phyloP scores from a whole-genome alignment of 257 asterid species.

The Rhazya stricta region DNA sequence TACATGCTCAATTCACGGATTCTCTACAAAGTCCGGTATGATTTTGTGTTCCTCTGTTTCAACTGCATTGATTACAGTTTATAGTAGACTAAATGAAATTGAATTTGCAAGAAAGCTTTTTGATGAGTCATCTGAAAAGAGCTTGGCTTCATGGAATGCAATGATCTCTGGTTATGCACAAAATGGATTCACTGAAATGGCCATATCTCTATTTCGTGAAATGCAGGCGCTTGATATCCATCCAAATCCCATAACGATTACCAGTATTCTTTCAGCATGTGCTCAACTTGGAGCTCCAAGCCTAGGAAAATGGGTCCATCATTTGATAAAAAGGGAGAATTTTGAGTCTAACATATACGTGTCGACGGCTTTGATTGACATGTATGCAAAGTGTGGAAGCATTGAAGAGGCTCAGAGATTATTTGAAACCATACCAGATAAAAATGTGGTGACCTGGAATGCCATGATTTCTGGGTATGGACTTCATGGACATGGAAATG shows the following conservation, averaged over 20 bases:
- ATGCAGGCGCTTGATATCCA: conserved; percentile 72
- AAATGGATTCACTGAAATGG: conserved; percentile 68
- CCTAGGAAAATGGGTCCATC: conserved; percentile 77
- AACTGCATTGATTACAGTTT: conserved; percentile 72
- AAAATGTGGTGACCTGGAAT: conserved; percentile 82
- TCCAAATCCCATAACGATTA: conserved; percentile 73
- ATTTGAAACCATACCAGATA: conserved; percentile 52
- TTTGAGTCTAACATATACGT: conserved; percentile 59
- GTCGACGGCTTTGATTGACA: conserved; percentile 76
- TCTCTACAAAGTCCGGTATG: conserved; percentile 52
- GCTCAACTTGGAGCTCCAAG: conserved; percentile 85
- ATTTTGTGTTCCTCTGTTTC: conserved; percentile 51
- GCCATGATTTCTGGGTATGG: conserved; percentile 86
- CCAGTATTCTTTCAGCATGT: conserved; percentile 86
- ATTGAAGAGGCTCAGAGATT: conserved; percentile 58
- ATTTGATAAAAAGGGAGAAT: conserved; percentile 45
- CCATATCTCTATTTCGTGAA: conserved; percentile 63
- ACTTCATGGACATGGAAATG: conserved; percentile 72
- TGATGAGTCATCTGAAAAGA: conserved; percentile 56
- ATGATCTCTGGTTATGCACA: conserved; percentile 94
- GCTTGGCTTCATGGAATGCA: conserved; percentile 82
- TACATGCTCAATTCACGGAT: conserved; percentile 51
- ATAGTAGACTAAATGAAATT: conserved; percentile 61
- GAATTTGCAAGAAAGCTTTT: conserved; percentile 61
- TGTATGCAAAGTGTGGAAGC: conserved; percentile 85